These are phyloP conservation scores for Yueomyces sp. DNA, from an alignment of 805 yeast species.

Conservation along the genomic window DNA sequence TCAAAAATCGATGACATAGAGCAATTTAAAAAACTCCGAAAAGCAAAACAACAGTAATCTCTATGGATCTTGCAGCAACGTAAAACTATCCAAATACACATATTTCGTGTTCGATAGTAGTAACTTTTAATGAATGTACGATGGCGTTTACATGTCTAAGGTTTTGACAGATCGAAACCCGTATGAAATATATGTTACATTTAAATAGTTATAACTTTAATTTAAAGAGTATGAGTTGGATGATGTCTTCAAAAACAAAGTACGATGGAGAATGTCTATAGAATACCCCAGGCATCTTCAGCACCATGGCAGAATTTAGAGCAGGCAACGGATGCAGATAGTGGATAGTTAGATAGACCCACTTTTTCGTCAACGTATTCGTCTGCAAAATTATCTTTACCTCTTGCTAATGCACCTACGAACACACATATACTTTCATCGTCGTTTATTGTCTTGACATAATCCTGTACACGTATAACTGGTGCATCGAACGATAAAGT, in stretches of 20 bases:
- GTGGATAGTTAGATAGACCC: conserved; percentile 88
- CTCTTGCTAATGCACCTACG: conserved; percentile 99
- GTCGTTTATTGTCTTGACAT: conserved; percentile 60
- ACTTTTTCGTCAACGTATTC: conserved; percentile 93
- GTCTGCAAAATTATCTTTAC: conserved; percentile 94
- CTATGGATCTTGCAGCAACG: too few species aligned
- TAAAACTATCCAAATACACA: too few species aligned
- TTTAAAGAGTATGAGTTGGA: too few species aligned
- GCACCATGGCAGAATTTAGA: conserved; percentile 97
- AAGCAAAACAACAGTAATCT: too few species aligned
- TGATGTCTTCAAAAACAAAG: not conserved
- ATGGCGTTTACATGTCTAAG: too few species aligned
- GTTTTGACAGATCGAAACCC: too few species aligned
- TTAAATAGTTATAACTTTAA: too few species aligned
- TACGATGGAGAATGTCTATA: conserved; percentile 5
- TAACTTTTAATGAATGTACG: too few species aligned
- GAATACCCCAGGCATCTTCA: conserved; percentile 93
- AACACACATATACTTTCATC: conserved; percentile 95
- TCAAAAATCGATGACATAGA: too few species aligned
- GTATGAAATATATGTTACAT: too few species aligned
- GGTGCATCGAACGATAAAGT: conserved; percentile 89
- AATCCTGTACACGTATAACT: conserved; percentile 78
- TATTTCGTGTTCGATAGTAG: too few species aligned
- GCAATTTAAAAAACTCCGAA: too few species aligned
- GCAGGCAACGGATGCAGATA: conserved; percentile 96